phyloP scores from a whole-genome alignment of 441 rosid genomes.

The Erodium texanum region DNA sequence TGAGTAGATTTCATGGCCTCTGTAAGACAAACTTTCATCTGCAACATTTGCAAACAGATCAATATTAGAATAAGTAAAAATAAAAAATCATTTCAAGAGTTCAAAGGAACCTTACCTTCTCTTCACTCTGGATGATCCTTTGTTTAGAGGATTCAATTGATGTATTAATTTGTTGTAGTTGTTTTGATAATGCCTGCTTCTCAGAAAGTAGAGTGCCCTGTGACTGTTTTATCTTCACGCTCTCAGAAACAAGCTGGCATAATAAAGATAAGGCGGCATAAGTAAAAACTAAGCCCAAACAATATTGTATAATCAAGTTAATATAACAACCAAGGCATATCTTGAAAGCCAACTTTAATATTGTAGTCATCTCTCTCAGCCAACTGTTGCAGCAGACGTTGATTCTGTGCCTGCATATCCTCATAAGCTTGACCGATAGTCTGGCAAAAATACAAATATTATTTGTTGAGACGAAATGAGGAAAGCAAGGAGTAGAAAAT shows the following conservation, averaged over 20 bases:
- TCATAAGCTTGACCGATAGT: slow-evolving; percentile 96
- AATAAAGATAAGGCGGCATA: slow-evolving; percentile 14
- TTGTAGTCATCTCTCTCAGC: slow-evolving; percentile 87
- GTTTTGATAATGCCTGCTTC: slow-evolving; percentile 67
- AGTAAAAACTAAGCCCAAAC: slow-evolving; percentile 14
- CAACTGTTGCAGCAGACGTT: slow-evolving; percentile 77
- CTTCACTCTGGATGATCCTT: slow-evolving; percentile 58
- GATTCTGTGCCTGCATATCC: slow-evolving; percentile 96
- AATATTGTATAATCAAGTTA: neutral
- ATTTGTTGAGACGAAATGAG: neutral
- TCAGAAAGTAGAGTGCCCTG: slow-evolving; percentile 60
- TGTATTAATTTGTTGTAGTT: slow-evolving; percentile 62
- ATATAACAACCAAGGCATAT: neutral
- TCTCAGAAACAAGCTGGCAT: slow-evolving; percentile 93
- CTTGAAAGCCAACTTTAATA: slow-evolving; percentile 55
- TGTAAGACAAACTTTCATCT: slow-evolving; percentile 63
- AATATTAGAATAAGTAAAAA: neutral
- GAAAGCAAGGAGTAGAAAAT: neutral
- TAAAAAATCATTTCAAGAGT: slow-evolving; percentile 5
- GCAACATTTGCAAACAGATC: slow-evolving; percentile 23
- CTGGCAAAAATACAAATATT: slow-evolving; percentile 29
- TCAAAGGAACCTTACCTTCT: slow-evolving; percentile 43
- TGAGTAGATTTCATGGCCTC: slow-evolving; percentile 58
- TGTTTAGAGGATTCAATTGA: slow-evolving; percentile 51
- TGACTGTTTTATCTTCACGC: slow-evolving; percentile 82